Base-by-base conservation (phyloP, 208 protist genomes). In the Dictyostelium gargantuum region DNA sequence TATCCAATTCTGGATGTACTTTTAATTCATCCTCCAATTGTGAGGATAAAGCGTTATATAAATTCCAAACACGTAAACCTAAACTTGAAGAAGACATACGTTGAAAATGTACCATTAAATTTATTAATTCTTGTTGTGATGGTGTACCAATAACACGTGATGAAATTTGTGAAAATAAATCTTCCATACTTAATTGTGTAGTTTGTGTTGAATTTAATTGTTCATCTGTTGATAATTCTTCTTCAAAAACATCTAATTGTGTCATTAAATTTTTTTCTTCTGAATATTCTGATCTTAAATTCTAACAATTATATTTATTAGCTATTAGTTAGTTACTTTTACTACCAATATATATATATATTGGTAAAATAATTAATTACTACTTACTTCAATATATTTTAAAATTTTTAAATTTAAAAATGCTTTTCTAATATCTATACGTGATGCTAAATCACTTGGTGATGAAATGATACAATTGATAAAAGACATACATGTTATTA, bases 381-480 rank as follows among this genome's bases (percentile, higher is more conserved):
- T 38, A 70, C 63, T 40, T 50, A 50, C 35, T 58, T 80, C 46
- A 58, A 80, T 80, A 61, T 86, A 86, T 73, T 86, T 86, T 42
- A 76, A 42, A 76, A 86, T 86, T 32, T 86, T 86, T 56, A 76
- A 46, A 61, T 58, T 76, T 50, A 86, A 58, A 61, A 86, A 86
- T 76, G 81, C 81, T 46, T 86, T 86, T 86, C 81, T 86, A 50
- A 86, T 86, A 44, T 86, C 81, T 19, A 86, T 86, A 46, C 81
- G 46, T 10, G 61, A 32, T 26, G 44, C 2, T 61, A 86, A 48
- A 48, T 86, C 81, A 35, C 32, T 35, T 76, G 81, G 81, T 63
- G 81, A 74, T 50, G 81, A 86, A 46, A 86, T 86, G 42, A 86
- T 73, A 86, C 81, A 86, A 76, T 86, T 86, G 23, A 86, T 86